Base-by-base conservation (phyloP, 371 early-diverging fungal species). In the Mucor piriformis region DNA sequence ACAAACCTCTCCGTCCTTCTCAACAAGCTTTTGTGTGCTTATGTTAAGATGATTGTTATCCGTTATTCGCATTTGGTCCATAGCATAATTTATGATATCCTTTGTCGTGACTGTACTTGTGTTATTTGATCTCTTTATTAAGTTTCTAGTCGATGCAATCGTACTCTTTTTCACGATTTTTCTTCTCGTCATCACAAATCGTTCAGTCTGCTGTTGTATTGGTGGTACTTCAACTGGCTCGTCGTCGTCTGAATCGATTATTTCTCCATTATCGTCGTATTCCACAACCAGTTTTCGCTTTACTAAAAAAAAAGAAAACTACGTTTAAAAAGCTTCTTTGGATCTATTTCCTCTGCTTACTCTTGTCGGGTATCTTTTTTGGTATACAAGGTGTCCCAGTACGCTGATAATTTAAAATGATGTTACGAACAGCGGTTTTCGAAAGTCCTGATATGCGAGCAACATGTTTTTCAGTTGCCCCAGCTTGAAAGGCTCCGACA, bases 391-490 rank as follows among this genome's bases (percentile, higher is more conserved):
- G 80, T 21, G 50, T 66, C 25, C 77, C 80, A 1, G 74, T 80
- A 40, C 60, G 71, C 43, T 65, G 66, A 43, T 71, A 74, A 49
- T 76, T 73, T 42, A 74, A 59, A 35, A 74, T 63, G 43, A 80
- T 80, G 44, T 73, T 69, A 37, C 77, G 71, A 34, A 80, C 77
- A 50, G 77, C 80, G 16, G 72, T 70, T 33, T 55, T 72, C 20
- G 77, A 76, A 44, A 80, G 70, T 24, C 77, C 75, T 35, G 77
- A 64, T 32, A 80, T 69, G 21, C 75, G 73, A 44, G 75, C 80
- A 29, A 76, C 55, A 20, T 66, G 64, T 46, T 65, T 74, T 54
- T 80, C 80, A 51, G 72, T 57, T 3, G 77, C 80, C 23, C 80
- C 80, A 8, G 80, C 77, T 60, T 74, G 67, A 47, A 72, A 63